Percentiles rank a stretch among this genome's conserved stretches.
Conservation (phyloP, 2,329 filamentous ascomycete species). For the Penicillium janthinellum region DNA sequence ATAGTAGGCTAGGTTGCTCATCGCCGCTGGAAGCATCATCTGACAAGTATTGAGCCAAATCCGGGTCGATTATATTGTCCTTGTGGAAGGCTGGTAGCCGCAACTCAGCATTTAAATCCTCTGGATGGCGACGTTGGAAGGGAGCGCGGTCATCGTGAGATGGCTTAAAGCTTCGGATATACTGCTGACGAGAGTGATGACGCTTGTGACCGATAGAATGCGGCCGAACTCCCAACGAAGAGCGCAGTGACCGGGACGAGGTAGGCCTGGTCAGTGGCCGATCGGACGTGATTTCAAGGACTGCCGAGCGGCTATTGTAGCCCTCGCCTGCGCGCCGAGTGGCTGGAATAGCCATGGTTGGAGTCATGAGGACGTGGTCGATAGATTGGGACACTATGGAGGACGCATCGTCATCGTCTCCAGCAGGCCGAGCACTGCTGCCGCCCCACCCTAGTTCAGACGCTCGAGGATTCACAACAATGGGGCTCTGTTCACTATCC, state of each 20-base stretch:
- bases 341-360: slow-evolving; percentile 67
- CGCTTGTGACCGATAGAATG: slow-evolving; percentile 81
- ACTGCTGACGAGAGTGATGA: slow-evolving; percentile 84
- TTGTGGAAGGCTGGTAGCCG: slow-evolving; percentile 91
- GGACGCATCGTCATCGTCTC: slow-evolving; percentile 49
- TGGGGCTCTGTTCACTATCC: slow-evolving; percentile 67
- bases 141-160: slow-evolving; percentile 79
- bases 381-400: slow-evolving; percentile 51
- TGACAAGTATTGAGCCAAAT: slow-evolving; percentile 92
- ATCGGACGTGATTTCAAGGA: slow-evolving; percentile 86
- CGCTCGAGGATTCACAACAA: slow-evolving; percentile 61
- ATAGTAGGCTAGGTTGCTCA: slow-evolving; percentile 84
- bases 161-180: slow-evolving; percentile 73
- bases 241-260: slow-evolving; percentile 86
- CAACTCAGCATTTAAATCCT: slow-evolving; percentile 66
- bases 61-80: slow-evolving; percentile 97
- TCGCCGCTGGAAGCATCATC: slow-evolving; percentile 91
- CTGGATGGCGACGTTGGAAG: slow-evolving; percentile 73
- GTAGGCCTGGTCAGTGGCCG: slow-evolving; percentile 81
- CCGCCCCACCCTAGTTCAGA: slow-evolving; percentile 60
- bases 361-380: slow-evolving; percentile 52
- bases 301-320: slow-evolving; percentile 78
- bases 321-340: slow-evolving; percentile 70
- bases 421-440: slow-evolving; percentile 46
- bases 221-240: slow-evolving; percentile 67